A percentile compares a stretch with the other conserved stretches of the same genome.
Evolutionary conservation across 2,329 filamentous ascomycete genomes (phyloP).

Genomic region (Alternaria consortialis): DNA sequence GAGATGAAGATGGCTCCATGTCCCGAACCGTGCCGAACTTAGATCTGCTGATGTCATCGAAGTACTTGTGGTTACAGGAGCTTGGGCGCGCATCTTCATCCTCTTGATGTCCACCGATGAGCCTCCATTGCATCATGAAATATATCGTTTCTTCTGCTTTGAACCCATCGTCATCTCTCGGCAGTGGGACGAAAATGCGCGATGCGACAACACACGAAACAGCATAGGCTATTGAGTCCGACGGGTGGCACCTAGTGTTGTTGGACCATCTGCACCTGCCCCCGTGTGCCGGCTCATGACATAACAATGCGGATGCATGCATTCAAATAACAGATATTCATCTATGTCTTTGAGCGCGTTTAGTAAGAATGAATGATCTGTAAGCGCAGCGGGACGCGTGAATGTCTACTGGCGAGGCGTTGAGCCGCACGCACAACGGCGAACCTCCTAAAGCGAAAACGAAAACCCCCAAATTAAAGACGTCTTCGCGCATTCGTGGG

Average conservation of each 20-base stretch:
- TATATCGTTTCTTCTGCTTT: background rate
- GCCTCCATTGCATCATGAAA: background rate
- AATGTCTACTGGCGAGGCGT: background rate
- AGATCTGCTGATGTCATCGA: background rate
- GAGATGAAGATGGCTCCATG: background rate
- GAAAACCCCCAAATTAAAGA: background rate
- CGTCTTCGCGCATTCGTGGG: background rate
- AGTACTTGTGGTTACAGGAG: background rate
- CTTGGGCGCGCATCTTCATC: background rate
- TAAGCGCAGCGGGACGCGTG: background rate
- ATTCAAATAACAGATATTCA: background rate
- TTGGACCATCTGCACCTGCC: slow-evolving; percentile 1
- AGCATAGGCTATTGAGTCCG: background rate
- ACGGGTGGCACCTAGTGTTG: slow-evolving; percentile 3
- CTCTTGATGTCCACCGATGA: background rate
- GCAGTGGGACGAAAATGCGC: background rate
- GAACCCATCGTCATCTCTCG: background rate
- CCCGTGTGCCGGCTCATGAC: background rate
- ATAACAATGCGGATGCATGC: background rate
- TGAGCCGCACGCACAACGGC: background rate
- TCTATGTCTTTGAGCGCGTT: background rate
- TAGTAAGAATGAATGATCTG: no score
- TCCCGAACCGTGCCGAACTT: background rate
- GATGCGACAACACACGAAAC: slow-evolving; percentile 1
- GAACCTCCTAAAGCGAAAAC: background rate